phyloP scores from a whole-genome alignment of 2,329 filamentous ascomycete species.

The Pseudogymnoascus sp. region DNA sequence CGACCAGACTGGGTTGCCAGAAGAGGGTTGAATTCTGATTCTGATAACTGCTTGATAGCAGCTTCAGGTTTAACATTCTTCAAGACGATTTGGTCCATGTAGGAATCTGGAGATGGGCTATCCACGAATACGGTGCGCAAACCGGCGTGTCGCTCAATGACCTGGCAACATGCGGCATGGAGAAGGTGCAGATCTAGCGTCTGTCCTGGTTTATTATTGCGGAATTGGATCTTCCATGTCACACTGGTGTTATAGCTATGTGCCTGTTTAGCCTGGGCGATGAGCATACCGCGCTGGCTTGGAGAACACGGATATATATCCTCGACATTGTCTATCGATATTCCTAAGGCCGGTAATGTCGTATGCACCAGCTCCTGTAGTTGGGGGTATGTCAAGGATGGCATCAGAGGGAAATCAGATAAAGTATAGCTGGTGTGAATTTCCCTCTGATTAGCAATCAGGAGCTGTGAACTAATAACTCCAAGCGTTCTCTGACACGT shows the following conservation, averaged over 20 bases:
- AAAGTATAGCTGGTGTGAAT: conserved; percentile 11
- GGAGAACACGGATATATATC: conserved; percentile 18
- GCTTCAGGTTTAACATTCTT: not conserved
- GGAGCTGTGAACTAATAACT: not conserved
- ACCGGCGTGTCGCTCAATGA: conserved; percentile 24
- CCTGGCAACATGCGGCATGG: conserved; percentile 20
- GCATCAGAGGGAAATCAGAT: conserved; percentile 16
- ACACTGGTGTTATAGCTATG: conserved; percentile 20
- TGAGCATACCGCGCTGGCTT: conserved; percentile 17
- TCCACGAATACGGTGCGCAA: conserved; percentile 27
- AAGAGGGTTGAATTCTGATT: not conserved
- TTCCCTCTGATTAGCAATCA: conserved; percentile 14
- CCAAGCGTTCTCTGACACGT: conserved; percentile 15
- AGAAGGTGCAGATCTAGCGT: conserved; percentile 16
- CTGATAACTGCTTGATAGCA: not conserved
- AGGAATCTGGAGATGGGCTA: conserved; percentile 13
- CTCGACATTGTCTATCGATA: conserved; percentile 15
- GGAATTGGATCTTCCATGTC: conserved; percentile 14
- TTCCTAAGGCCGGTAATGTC: conserved; percentile 7
- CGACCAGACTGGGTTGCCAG: not conserved
- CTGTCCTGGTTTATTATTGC: not conserved
- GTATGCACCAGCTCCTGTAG: not conserved
- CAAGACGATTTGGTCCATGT: conserved; percentile 25
- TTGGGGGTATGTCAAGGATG: conserved; percentile 7
- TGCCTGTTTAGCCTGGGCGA: conserved; percentile 13